phyloP scores from a whole-genome alignment of 305 asterid species.

The Petunia hybrid region DNA sequence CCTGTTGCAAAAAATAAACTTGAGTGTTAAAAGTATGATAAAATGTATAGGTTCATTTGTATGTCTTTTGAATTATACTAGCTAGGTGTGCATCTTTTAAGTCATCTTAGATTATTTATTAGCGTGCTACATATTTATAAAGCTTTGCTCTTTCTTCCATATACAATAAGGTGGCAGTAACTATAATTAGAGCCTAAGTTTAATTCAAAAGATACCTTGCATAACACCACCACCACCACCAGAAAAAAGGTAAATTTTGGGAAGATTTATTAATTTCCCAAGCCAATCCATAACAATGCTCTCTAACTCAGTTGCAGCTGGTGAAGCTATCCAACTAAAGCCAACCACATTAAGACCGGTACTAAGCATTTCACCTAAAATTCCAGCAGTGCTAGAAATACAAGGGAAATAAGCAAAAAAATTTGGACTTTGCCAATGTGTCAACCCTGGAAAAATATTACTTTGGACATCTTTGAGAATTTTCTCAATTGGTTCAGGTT shows the following conservation, averaged over 20 bases:
- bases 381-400: not conserved
- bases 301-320: not conserved
- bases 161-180: no score
- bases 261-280: not conserved
- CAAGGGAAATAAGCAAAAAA: not conserved
- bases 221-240: slow-evolving; percentile 14
- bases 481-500: no score
- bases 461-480: not conserved
- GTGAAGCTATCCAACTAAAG: not conserved
- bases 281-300: not conserved
- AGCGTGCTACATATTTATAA: no score
- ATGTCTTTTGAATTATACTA: no score
- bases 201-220: not conserved
- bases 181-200: no score
- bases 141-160: no score
- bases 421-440: slow-evolving; percentile 15
- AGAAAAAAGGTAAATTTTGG: not conserved
- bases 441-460: not conserved
- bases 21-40: no score
- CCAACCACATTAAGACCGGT: not conserved
- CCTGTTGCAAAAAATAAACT: no score
- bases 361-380: not conserved
- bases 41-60: no score
- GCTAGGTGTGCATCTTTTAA: no score
- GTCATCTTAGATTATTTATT: no score